These are phyloP conservation scores for Fusarium odoratissimum DNA, from an alignment of 2,329 filamentous ascomycete genomes.

Conservation along the genomic window DNA sequence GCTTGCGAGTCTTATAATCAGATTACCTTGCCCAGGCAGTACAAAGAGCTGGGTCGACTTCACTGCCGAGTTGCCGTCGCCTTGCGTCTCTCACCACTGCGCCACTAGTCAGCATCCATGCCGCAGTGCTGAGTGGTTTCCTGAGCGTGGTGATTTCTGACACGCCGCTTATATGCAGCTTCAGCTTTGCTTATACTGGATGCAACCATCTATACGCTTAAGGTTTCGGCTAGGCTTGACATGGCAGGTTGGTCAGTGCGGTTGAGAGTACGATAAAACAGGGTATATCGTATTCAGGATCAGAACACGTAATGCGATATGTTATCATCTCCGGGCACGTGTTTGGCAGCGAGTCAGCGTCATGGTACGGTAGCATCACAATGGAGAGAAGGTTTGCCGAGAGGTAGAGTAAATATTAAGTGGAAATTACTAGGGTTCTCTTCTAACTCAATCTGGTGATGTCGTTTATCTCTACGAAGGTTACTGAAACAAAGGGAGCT, in stretches of 20 bases:
- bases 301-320: not conserved
- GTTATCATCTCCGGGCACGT: not conserved
- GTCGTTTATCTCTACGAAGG: not conserved
- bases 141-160: not conserved
- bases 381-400: not conserved
- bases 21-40: not conserved
- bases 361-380: not conserved
- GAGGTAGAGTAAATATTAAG: not conserved
- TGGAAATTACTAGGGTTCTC: not conserved
- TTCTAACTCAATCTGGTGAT: not conserved
- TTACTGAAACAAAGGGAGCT: accelerated
- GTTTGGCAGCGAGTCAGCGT: not conserved
- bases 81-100: not conserved
- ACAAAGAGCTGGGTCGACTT: not conserved
- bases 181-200: not conserved
- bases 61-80: not conserved
- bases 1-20: not conserved
- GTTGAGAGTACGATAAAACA: not conserved
- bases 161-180: not conserved
- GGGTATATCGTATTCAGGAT: not conserved
- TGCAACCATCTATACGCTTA: not conserved
- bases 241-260: not conserved
- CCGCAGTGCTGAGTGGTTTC: not conserved
- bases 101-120: not conserved
- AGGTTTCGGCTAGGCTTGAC: not conserved